Evolutionary conservation across 1,284 basidiomycete genomes (phyloP), one percentile per base, ranked within the genome.

Genomic region (Cryptococcus sp.): DNA sequence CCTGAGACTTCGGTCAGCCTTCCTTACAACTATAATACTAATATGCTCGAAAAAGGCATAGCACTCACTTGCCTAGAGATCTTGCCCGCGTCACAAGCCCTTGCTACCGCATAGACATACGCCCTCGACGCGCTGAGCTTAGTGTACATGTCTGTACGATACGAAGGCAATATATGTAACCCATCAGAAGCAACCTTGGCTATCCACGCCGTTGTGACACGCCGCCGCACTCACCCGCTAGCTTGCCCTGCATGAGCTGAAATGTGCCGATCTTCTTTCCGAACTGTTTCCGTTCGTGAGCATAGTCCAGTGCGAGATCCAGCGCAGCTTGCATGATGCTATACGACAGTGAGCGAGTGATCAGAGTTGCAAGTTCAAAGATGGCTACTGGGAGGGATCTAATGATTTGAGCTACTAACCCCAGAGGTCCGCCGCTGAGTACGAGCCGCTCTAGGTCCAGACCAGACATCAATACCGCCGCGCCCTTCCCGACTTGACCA

Each of bases 251-350:
- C 87, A 97, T 93, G 54, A 96, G 79, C 76, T 97, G 93, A 82
- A 97, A 96, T 38, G 88, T 87, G n/a, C 88, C 94, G 50, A 97
- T 83, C 4, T 87, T 85, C 67, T 86, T 84, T 43, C 87, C 89
- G 69, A 97, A 97, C 73, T 97, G 93, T 76, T 92, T 86, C 64
- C 93, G 84, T 59, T 93, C 86, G 74, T 97, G 93, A 8, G 93
- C 85, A 73, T 97, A 97, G 69, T 89, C 86, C 3, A 94, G 81
- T 3, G 91, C 87, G 65, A 89, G 84, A 77, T 96, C 91, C 71
- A 96, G 93, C 2, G 93, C 91, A 3, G 91, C 87, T 78, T 97
- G 94, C 91, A 94, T 95, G 60, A 97, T 82, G n/a, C 90, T 91
- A 29, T n/a, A 39, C 29, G 59, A n/a, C 23, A 22, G n/a, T 34